phyloP scores from a whole-genome alignment of 305 asterid genomes.

The Ruellia speciosa region DNA sequence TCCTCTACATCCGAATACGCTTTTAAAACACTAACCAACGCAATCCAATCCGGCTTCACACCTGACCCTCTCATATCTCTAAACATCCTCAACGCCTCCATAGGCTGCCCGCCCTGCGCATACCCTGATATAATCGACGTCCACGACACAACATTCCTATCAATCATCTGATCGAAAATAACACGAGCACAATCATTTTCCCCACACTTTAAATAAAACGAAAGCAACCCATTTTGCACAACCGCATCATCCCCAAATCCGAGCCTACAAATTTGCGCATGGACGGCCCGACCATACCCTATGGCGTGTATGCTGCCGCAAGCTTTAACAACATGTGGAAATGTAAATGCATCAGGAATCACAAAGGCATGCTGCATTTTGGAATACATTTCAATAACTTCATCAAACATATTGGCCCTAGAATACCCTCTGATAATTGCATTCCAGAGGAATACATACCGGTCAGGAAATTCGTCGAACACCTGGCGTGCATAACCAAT shows the following conservation, averaged over 20 bases:
- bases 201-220: slow-evolving; percentile 45
- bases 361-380: slow-evolving; percentile 44
- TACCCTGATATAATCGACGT: slow-evolving; percentile 52
- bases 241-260: slow-evolving; percentile 43
- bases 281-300: slow-evolving; percentile 42
- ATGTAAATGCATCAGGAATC: slow-evolving; percentile 49
- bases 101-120: slow-evolving; percentile 43
- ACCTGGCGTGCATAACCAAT: slow-evolving; percentile 45
- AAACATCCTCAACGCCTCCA: slow-evolving; percentile 46
- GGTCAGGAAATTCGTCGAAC: slow-evolving; percentile 59
- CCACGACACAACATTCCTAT: slow-evolving; percentile 52
- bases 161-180: slow-evolving; percentile 32
- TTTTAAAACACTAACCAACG: slow-evolving; percentile 45
- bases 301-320: slow-evolving; percentile 37
- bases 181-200: slow-evolving; percentile 28
- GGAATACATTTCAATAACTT: slow-evolving; percentile 41
- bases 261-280: slow-evolving; percentile 42
- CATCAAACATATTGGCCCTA: slow-evolving; percentile 27
- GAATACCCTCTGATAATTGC: slow-evolving; percentile 64
- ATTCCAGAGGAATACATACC: slow-evolving; percentile 54
- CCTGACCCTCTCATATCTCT: slow-evolving; percentile 41
- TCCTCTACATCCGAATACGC: slow-evolving; percentile 51
- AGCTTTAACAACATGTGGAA: slow-evolving; percentile 55
- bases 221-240: slow-evolving; percentile 46
- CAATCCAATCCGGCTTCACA: slow-evolving; percentile 49